Base-by-base conservation (phyloP, 768 basidiomycete species). In the Hypholoma sublateritium region DNA sequence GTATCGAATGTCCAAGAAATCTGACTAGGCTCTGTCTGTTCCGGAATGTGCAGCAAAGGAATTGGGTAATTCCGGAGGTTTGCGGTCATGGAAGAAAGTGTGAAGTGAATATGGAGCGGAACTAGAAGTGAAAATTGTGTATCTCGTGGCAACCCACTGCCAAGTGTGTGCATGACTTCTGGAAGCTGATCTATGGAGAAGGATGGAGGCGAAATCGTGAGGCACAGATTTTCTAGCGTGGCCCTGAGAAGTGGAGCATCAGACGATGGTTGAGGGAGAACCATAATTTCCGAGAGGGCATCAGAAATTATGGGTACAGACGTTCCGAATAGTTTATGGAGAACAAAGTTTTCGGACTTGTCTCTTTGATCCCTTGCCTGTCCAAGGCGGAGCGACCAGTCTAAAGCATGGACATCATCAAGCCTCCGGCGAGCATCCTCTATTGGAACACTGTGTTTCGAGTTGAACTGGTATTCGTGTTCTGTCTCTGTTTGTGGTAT, bases 41-140 rank as follows among this genome's bases (percentile, higher is more conserved):
- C 66, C 34, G 89, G 88, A 43, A 96, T 80, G 65, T 86, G 78
- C n/a, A 94, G 71, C 50, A 98, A 69, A 1, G 95, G 93, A 32
- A 97, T 72, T 2, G 95, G 93, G 72, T 96, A 95, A 72, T 96
- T 94, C 32, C 95, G 87, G 8, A 95, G 77, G 4, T 81, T 80
- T 43, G 86, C 74, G 46, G 78, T 79, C 16, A 87, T 71, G n/a
- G 84, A 79, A 3, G 80, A 74, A 50, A 93, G 74, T 1, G 82
- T 77, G 70, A 93, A 84, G 35, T 81, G 78, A 17, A 98, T 69
- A 65, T 94, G 88, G 63, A 98, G 71, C 3, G 95, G 95, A 17
- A 96, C 74, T 61, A 97, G 78, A 22, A 98, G 77, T 11, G 90
- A 87, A 68, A 88, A 97, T 62, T 82, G 64, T 0, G 87, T 89